Conservation (phyloP, 2,329 filamentous ascomycete genomes). For the Diaporthe citrichinensis region DNA sequence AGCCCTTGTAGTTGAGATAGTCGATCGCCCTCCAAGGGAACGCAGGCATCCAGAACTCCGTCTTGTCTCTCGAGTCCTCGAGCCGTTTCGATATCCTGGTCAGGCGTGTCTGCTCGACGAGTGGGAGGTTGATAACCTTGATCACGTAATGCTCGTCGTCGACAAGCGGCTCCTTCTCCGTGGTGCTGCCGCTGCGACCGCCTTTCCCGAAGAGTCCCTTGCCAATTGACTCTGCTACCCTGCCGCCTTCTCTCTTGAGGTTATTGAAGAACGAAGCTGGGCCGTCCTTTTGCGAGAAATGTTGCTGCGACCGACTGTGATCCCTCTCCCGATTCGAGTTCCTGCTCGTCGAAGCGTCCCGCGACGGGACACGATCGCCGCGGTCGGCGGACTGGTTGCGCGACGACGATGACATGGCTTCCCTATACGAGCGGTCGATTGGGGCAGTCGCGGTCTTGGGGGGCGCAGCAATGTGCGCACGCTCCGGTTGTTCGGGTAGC, state of each 20-base stretch:
- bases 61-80: slow-evolving; percentile 92
- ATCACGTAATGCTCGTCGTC: slow-evolving; percentile 89
- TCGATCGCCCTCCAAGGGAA: slow-evolving; percentile 97
- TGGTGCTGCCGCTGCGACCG: slow-evolving; percentile 78
- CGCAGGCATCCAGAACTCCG: slow-evolving; percentile 98
- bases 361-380: slow-evolving; percentile 51
- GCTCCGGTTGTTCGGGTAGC: slow-evolving; percentile 52
- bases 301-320: slow-evolving; percentile 62
- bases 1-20: slow-evolving; percentile 94
- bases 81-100: slow-evolving; percentile 93
- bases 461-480: slow-evolving; percentile 55
- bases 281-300: slow-evolving; percentile 66
- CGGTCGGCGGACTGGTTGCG: slow-evolving; percentile 84
- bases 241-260: slow-evolving; percentile 79
- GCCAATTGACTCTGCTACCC: slow-evolving; percentile 84
- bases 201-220: slow-evolving; percentile 88
- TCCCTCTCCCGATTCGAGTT: slow-evolving; percentile 63
- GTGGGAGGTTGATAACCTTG: slow-evolving; percentile 86
- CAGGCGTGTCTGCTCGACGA: slow-evolving; percentile 90
- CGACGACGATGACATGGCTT: slow-evolving; percentile 75
- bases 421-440: slow-evolving; percentile 76
- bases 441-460: slow-evolving; percentile 75
- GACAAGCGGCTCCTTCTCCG: slow-evolving; percentile 73
- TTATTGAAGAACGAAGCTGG: slow-evolving; percentile 76
- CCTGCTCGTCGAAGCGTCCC: slow-evolving; percentile 60